Evolutionary conservation across 2,329 filamentous ascomycete genomes (phyloP).

Genomic region (Periglandula ipomoeae): DNA sequence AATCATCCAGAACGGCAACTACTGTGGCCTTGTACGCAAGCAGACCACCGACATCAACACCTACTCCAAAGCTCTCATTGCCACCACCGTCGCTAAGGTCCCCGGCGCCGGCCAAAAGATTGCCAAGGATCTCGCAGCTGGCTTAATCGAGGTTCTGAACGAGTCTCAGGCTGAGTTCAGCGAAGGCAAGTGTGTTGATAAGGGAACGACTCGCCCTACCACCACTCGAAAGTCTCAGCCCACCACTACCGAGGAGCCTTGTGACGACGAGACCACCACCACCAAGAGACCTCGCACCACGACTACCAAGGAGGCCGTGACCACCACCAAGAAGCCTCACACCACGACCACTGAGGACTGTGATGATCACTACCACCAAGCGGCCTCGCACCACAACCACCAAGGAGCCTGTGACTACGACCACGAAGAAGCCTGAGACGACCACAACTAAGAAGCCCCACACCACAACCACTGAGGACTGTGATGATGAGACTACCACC

Average conservation of each 20-base stretch:
- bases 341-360: background rate
- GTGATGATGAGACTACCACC: background rate
- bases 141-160: background rate
- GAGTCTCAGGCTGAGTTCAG: conserved; percentile 3
- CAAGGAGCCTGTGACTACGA: background rate
- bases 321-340: background rate
- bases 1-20: conserved; percentile 1
- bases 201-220: background rate
- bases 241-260: background rate
- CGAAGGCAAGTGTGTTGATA: conserved; percentile 4
- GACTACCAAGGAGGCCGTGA: conserved; percentile 1
- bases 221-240: background rate
- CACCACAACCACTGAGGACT: too few relatives aligned
- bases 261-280: background rate
- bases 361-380: background rate
- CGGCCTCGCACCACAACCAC: background rate
- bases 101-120: background rate
- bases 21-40: background rate
- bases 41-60: conserved; percentile 1
- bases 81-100: conserved; percentile 1
- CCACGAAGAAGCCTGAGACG: background rate
- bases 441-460: background rate
- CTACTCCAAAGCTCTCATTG: conserved; percentile 1
- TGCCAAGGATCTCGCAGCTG: background rate
- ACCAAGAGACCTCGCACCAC: background rate